Evolutionary conservation across 768 basidiomycete genomes (phyloP), one percentile per base, ranked within the genome.

Genomic region (Tulasnella calospora): DNA sequence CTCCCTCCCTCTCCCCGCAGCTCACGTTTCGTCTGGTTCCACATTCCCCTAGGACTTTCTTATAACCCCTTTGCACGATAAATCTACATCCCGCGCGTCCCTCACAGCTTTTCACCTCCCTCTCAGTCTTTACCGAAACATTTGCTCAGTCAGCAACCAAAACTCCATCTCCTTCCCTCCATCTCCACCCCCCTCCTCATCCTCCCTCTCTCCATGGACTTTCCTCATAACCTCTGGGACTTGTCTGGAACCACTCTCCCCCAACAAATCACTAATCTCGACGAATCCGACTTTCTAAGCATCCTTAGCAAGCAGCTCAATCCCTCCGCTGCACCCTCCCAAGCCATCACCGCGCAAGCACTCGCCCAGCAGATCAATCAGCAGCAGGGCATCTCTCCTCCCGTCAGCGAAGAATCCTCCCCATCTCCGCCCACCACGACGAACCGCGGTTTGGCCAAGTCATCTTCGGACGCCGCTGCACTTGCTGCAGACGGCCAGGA

Each of bases 401-500:
- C 76, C 1, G 33, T 77, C 38, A 70, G 38, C 41, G 76, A 77
- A 46, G 76, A 77, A 30, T 77, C 76, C 12, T 77, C 69, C 19
- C 79, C 79, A 27, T 80, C 80, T 12, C 76, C 80, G 23, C 79
- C 80, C 33, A 33, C 90, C 93, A 6, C 88, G 89, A 1, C 91
- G 91, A 0, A 88, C 86, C 79, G 92, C 92, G 81, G 92, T 92
- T 81, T 92, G 91, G 61, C 78, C 27, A 72, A 77, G 51, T 36
- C 69, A 73, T 67, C 47, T 3, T 44, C n/a, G 3, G 51, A n/a
- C 51, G 51, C 51, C 51, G 72, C 44, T 40, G 33, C 86, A 8
- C 85, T 38, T 46, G 21, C 5, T 27, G 35, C 33, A n/a, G 44
- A 47, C 21, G 44, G 33, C 35, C 47, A 87, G 7, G 90, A 90